Conservation (phyloP, 1,139 yeast species). For the Pichia sp. region DNA sequence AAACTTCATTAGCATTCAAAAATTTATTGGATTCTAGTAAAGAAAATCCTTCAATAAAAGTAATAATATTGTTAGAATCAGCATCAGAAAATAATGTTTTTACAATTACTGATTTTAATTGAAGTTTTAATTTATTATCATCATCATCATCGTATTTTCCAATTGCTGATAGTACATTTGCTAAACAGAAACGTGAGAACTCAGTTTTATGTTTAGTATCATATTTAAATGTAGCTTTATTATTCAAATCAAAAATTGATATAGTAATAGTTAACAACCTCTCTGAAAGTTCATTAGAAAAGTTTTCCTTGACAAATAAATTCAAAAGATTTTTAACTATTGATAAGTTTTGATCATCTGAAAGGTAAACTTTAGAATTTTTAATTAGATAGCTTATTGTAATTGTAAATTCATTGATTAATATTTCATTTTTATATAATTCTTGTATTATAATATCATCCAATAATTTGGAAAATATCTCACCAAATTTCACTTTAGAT, state of each 20-base stretch:
- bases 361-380: conserved; percentile 25
- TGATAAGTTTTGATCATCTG: conserved; percentile 25
- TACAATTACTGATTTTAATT: conserved; percentile 14
- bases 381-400: conserved; percentile 15
- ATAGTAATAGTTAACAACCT: conserved; percentile 9
- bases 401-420: conserved; percentile 11
- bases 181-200: conserved; percentile 23
- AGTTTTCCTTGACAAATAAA: conserved; percentile 3
- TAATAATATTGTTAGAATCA: conserved; percentile 14
- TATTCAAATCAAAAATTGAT: conserved; percentile 20
- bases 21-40: conserved; percentile 13
- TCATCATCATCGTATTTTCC: not conserved
- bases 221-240: conserved; percentile 20
- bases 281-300: not conserved
- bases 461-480: conserved; percentile 25
- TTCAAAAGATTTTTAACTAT: conserved; percentile 17
- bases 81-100: conserved; percentile 21
- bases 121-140: not conserved
- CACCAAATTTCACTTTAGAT: conserved; percentile 35
- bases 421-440: conserved; percentile 6
- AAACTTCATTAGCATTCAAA: conserved; percentile 10
- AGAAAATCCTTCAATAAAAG: conserved; percentile 20
- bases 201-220: conserved; percentile 22
- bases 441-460: conserved; percentile 12
- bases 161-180: conserved; percentile 16